A percentile compares a stretch with the other conserved stretches of the same genome.
These are phyloP conservation scores for Rhipidocladum racemiflorum DNA, from an alignment of 176 grass and related monocot genomes.

Conservation along the genomic window DNA sequence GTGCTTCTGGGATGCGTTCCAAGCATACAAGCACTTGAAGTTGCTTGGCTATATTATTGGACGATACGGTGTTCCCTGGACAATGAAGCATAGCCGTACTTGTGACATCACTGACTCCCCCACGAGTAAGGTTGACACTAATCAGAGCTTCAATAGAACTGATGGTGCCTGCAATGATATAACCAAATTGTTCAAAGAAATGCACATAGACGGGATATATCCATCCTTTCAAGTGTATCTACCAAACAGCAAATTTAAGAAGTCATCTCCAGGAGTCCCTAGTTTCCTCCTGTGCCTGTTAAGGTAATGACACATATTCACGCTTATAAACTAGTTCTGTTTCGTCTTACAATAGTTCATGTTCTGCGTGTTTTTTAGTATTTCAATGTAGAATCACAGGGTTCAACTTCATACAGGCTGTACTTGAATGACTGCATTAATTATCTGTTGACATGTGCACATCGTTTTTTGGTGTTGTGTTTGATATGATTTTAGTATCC, in stretches of 20 bases:
- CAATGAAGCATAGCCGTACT: constrained; percentile 40
- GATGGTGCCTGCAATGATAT: constrained; percentile 29
- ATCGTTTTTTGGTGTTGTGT: too few species aligned
- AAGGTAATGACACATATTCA: constrained; percentile 38
- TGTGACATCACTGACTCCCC: constrained; percentile 5
- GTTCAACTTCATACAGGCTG: too few species aligned
- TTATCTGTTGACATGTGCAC: too few species aligned
- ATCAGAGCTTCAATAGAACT: background rate
- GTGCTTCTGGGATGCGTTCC: constrained; percentile 54
- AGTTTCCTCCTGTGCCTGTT: constrained; percentile 65
- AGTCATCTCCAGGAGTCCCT: constrained; percentile 59
- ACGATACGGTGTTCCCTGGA: constrained; percentile 66
- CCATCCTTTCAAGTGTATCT: constrained; percentile 62
- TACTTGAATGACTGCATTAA: too few species aligned
- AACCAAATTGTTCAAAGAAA: constrained; percentile 39
- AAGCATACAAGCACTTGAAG: constrained; percentile 83
- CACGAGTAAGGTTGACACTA: background rate
- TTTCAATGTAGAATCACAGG: too few species aligned
- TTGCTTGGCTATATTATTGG: constrained; percentile 83
- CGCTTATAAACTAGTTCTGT: background rate
- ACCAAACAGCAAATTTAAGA: constrained; percentile 88
- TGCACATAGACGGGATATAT: constrained; percentile 47
- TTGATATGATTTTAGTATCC: too few species aligned
- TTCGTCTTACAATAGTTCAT: background rate
- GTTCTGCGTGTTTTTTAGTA: background rate